Base-by-base conservation (phyloP, 805 yeast species). In the Wickerhamiella azyma region DNA sequence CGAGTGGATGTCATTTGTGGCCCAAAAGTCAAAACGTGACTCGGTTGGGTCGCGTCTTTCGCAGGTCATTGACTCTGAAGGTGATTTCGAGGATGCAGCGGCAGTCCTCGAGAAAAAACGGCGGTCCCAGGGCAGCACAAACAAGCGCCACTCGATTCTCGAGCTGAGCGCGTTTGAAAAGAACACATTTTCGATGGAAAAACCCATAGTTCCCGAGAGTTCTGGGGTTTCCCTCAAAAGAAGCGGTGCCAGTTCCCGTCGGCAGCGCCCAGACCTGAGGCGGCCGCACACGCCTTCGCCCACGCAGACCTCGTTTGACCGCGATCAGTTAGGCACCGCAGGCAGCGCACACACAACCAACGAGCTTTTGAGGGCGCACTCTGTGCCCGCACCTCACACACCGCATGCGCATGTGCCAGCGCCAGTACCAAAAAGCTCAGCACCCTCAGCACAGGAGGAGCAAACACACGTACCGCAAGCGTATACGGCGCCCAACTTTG, bases 111-210 rank as follows among this genome's bases (percentile, higher is more conserved):
- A 61, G 32, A 39, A 37, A 35, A 48, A 53, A 29, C 50, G 60
- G 13, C 52, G 54, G 30, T 46, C 56, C 11, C 47, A 55, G 9
- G 45, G 40, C 17, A 43, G 43, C 19, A 40, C 52, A 7, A 45
- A 51, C 9, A 47, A 43, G 36, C 53, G 59, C 11, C 52, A 52
- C 37, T 56, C 61, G 19, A 59, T 63, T 29, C 52, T 59, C 11
- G 58, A 60, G 26, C 55, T 63, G 16, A 80, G 94, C 2, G 75
- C 67, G 50, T 30, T 41, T 19, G 95, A 88, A 60, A 66, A 88
- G 46, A 81, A 83, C 52, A 75, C 72, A 39, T 66, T 86, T 39
- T 77, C 89, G 0, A 36, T 35, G 39, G 45, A 41, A 26, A 24
- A 21, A 19, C 45, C 45, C 5, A 18, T 41, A 11, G 45, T 41